phyloP scores from a whole-genome alignment of 1,139 yeast genomes.

The Pichia sp. region DNA sequence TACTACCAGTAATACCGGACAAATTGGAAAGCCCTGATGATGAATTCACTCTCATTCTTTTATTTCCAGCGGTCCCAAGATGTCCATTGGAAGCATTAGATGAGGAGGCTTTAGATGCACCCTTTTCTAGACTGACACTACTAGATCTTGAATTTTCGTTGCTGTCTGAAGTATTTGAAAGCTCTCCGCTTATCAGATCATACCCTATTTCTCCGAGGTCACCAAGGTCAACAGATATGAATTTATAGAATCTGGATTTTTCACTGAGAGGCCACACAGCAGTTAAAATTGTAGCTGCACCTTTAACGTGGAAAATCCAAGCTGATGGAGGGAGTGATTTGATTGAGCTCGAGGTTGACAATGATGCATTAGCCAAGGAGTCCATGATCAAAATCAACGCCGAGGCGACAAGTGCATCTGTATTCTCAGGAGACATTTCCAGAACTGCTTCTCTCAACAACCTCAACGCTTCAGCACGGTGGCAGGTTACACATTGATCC shows the following conservation, averaged over 20 bases:
- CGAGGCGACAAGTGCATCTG: constrained; percentile 90
- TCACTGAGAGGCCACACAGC: constrained; percentile 94
- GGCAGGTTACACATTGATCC: constrained; percentile 80
- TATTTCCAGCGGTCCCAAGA: neutral
- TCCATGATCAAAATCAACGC: constrained; percentile 88
- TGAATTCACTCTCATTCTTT: constrained; percentile 2
- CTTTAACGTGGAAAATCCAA: constrained; percentile 95
- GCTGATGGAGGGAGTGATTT: constrained; percentile 85
- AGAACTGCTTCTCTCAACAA: constrained; percentile 79
- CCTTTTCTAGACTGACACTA: constrained; percentile 2
- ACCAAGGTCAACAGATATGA: constrained; percentile 73
- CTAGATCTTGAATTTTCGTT: constrained; percentile 15
- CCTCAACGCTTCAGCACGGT: constrained; percentile 81
- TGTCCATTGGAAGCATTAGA: neutral
- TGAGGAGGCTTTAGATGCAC: neutral
- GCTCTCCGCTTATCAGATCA: constrained; percentile 38
- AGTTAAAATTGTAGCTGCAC: constrained; percentile 90
- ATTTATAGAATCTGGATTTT: constrained; percentile 65
- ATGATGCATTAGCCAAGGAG: constrained; percentile 86
- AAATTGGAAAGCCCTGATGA: constrained; percentile 14
- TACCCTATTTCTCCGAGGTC: constrained; percentile 80
- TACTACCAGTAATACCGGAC: constrained; percentile 13
- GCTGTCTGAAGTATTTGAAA: constrained; percentile 25
- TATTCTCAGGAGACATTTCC: constrained; percentile 74
- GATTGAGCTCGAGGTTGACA: constrained; percentile 54